phyloP scores from a whole-genome alignment of 495 filamentous ascomycete species.

The Lepidopterella palustris region DNA sequence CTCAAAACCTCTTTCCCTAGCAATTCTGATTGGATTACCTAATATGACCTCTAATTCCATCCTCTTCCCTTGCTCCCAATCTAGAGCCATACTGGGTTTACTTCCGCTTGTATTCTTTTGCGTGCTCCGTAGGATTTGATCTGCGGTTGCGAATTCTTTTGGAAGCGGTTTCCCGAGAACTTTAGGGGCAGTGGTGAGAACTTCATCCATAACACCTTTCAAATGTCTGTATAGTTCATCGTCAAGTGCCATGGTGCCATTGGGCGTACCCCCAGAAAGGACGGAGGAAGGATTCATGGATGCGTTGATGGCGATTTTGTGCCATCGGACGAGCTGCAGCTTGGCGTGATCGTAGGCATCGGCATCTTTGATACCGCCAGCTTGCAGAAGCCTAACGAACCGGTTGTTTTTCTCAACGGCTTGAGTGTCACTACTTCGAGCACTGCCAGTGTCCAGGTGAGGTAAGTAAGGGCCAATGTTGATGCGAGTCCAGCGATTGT shows the following conservation, averaged over 20 bases:
- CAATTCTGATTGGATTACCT: constrained; percentile 52
- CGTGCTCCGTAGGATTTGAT: constrained; percentile 48
- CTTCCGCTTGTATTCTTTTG: constrained; percentile 49
- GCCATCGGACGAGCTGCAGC: constrained; percentile 55
- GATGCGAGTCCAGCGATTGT: constrained; percentile 57
- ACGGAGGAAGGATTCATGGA: constrained; percentile 59
- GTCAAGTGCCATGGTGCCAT: constrained; percentile 44
- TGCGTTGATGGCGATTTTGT: constrained; percentile 60
- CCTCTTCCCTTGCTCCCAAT: constrained; percentile 50
- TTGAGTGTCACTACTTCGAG: constrained; percentile 4
- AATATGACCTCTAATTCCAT: constrained; percentile 59
- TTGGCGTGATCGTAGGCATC: constrained; percentile 40
- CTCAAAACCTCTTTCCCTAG: constrained; percentile 45
- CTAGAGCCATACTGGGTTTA: constrained; percentile 53
- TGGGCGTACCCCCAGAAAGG: constrained; percentile 48
- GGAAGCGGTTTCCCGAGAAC: constrained; percentile 45
- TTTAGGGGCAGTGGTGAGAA: constrained; percentile 47
- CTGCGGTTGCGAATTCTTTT: constrained; percentile 44
- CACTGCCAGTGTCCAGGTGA: constrained; percentile 14
- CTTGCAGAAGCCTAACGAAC: constrained; percentile 32
- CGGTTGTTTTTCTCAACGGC: constrained; percentile 16
- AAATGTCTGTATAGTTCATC: constrained; percentile 39
- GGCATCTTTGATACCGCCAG: constrained; percentile 48
- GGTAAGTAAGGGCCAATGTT: constrained; percentile 50
- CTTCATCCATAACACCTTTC: constrained; percentile 51